Percentiles rank a stretch among this genome's conserved stretches.
Evolutionary conservation across 768 basidiomycete species (phyloP).

Genomic region (Favolaschia claudopus): DNA sequence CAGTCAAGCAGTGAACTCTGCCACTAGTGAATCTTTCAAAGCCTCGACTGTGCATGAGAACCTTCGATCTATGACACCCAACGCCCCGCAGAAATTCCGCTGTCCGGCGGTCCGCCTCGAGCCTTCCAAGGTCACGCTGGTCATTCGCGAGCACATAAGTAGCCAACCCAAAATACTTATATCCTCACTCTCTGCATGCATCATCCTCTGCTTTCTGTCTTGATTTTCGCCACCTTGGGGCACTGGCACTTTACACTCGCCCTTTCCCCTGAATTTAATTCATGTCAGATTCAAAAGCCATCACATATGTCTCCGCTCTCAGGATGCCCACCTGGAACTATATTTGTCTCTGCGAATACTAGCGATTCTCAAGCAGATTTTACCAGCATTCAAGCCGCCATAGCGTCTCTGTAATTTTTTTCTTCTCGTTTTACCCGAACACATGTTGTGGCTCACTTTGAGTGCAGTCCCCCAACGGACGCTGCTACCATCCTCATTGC

Average conservation of each 20-base stretch:
- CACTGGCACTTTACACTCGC: conserved; percentile 23
- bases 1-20: no score
- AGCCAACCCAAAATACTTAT: neutral
- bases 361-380: conserved; percentile 56
- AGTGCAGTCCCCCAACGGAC: conserved; percentile 48
- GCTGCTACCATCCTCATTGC: conserved; percentile 61
- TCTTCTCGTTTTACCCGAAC: neutral
- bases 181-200: conserved; percentile 1
- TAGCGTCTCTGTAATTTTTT: conserved; percentile 56
- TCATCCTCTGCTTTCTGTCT: neutral
- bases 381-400: conserved; percentile 59
- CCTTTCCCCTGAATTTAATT: conserved; percentile 54
- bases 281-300: conserved; percentile 62
- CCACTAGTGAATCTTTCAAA: no score
- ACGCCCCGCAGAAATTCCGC: no score
- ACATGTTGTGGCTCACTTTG: no score
- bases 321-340: conserved; percentile 65
- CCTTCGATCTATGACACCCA: no score
- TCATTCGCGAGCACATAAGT: neutral
- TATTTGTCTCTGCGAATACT: conserved; percentile 60
- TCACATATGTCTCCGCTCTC: conserved; percentile 47
- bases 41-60: no score
- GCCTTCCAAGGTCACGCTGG: conserved; percentile 14
- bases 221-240: neutral
- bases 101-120: conserved; percentile 7